phyloP scores from a whole-genome alignment of 2,329 filamentous ascomycete species.

The Penicillium corylophilum region DNA sequence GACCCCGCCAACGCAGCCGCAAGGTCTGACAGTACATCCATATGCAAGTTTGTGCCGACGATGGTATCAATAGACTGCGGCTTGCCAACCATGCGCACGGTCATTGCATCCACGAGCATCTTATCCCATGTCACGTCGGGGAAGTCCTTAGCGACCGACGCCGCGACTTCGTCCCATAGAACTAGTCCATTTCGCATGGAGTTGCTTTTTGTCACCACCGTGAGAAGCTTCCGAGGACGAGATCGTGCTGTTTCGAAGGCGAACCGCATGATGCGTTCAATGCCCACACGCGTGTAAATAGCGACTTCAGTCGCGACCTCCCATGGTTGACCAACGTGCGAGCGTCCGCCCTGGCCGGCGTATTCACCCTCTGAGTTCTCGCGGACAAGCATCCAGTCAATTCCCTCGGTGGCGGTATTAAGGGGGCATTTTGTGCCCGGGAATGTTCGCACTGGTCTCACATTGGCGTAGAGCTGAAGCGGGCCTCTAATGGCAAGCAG shows the following conservation, averaged over 20 bases:
- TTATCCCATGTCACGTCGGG: constrained; percentile 54
- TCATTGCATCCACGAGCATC: constrained; percentile 60
- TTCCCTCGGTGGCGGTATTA: constrained; percentile 47
- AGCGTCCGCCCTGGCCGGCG: constrained; percentile 55
- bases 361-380: constrained; percentile 60
- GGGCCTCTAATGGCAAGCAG: constrained; percentile 57
- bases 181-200: constrained; percentile 57
- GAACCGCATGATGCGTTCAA: constrained; percentile 54
- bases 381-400: constrained; percentile 58
- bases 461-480: constrained; percentile 58
- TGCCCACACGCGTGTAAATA: constrained; percentile 54
- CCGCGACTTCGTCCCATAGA: constrained; percentile 56
- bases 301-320: constrained; percentile 54
- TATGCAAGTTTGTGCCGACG: constrained; percentile 56
- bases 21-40: constrained; percentile 67
- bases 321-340: constrained; percentile 52
- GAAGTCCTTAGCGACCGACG: constrained; percentile 49
- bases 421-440: constrained; percentile 54
- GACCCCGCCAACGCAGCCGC: constrained; percentile 67
- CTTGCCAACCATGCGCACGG: constrained; percentile 54
- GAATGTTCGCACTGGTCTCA: constrained; percentile 52
- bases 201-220: constrained; percentile 57
- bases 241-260: constrained; percentile 54
- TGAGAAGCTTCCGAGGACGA: constrained; percentile 50
- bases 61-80: constrained; percentile 53